phyloP scores from a whole-genome alignment of 148 eudicot genomes.

The Vaccinium myrtillus region DNA sequence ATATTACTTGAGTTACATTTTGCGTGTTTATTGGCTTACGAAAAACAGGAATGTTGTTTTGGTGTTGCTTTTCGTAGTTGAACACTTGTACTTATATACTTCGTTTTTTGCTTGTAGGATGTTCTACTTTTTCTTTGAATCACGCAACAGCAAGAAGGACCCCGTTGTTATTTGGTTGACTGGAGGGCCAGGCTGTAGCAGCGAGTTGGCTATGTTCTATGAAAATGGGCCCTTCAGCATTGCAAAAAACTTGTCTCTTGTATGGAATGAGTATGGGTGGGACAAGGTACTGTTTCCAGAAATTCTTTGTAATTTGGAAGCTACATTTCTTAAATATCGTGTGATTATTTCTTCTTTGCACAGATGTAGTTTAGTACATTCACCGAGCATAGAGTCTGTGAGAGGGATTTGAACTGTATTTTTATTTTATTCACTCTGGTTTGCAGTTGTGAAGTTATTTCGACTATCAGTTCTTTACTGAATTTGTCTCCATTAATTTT shows the following conservation, averaged over 20 bases:
- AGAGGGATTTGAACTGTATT: background rate
- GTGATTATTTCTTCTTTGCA: background rate
- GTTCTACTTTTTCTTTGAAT: conserved; percentile 94
- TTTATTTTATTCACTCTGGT: background rate
- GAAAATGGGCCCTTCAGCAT: conserved; percentile 88
- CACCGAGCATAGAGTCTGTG: background rate
- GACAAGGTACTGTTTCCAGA: conserved; percentile 52
- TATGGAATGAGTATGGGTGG: conserved; percentile 90
- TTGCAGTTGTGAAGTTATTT: background rate
- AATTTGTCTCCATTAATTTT: background rate
- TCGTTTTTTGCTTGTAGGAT: conserved; percentile 44
- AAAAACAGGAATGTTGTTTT: background rate
- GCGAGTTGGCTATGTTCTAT: conserved; percentile 92
- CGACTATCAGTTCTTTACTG: background rate
- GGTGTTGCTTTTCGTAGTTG: background rate
- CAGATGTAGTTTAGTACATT: background rate
- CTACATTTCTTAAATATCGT: background rate
- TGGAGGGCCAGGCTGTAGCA: conserved; percentile 97
- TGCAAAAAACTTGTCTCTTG: conserved; percentile 68
- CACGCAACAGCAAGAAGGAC: conserved; percentile 63
- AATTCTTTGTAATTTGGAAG: background rate
- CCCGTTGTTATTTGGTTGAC: conserved; percentile 96
- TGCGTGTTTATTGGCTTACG: background rate
- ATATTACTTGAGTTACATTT: background rate
- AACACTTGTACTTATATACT: conserved; percentile 2